These are phyloP conservation scores for Cercospora sp. DNA, from an alignment of 2,329 filamentous ascomycete genomes.

Conservation along the genomic window DNA sequence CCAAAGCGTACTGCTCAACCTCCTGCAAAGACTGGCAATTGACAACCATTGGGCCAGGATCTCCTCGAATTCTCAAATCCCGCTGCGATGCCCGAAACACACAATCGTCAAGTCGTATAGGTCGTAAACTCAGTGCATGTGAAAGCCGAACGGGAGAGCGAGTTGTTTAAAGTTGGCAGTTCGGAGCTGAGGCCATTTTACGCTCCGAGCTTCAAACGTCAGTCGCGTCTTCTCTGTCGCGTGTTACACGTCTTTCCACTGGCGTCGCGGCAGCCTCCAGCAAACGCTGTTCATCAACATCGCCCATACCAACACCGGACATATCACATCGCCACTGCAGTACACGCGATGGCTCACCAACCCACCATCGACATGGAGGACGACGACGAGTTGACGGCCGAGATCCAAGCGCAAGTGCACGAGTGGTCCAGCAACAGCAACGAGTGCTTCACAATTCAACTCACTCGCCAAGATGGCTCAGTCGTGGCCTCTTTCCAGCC, in stretches of 20 bases:
- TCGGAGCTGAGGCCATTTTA: background rate
- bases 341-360: background rate
- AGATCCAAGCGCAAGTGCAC: conserved; percentile 34
- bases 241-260: background rate
- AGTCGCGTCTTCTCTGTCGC: conserved; percentile 1
- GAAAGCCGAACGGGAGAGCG: background rate
- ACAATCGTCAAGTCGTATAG: background rate
- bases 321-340: background rate
- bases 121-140: background rate
- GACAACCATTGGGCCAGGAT: background rate
- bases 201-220: background rate
- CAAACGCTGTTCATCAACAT: conserved; percentile 4
- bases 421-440: conserved; percentile 60
- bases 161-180: background rate
- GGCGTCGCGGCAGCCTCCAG: background rate
- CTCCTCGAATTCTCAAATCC: background rate
- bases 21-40: background rate
- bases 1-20: background rate
- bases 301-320: background rate
- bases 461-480: conserved; percentile 54
- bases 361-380: conserved; percentile 16
- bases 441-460: conserved; percentile 62
- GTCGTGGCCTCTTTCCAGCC: conserved; percentile 65
- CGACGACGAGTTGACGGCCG: conserved; percentile 31
- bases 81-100: background rate